Base-by-base conservation (phyloP, 345 rosid genomes). In the Combretum micranthum region DNA sequence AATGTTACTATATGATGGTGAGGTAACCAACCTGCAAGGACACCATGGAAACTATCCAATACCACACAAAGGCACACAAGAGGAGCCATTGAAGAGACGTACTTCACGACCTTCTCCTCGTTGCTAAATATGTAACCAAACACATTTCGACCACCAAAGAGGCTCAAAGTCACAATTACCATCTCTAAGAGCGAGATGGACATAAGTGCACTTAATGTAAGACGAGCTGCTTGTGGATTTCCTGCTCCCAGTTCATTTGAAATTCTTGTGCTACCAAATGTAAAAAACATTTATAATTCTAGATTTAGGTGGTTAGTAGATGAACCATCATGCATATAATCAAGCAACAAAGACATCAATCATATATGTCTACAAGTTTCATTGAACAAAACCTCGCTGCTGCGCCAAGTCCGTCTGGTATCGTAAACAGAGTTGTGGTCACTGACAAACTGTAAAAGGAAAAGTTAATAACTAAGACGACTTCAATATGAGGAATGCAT, bases 361-460 rank as follows among this genome's bases (percentile, higher is more conserved):
- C 20, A 20, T 50, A 21, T 39, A 7, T 21, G 42, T 53, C n/a
- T n/a, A 18, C 42, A 21, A 55, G 47, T 58, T 3, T 47, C 20
- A 32, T 5, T 39, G 37, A 58, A 63, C 68, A 47, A 4, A 53
- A 85, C 93, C 88, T 85, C 64, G 69, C 85, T 57, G 87, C 87
- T 11, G 90, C 87, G 13, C 84, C 82, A 52, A 86, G 54, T 63
- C 82, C 81, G 47, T 77, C 81, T 42, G 94, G 80, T 65, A 86
- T 81, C 21, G 78, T 50, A 62, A 64, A 83, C 65, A 83, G 72
- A 1, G 87, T 50, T 7, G 82, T 50, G 39, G 75, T 45, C 42
- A 80, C 79, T 39, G 80, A 58, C 44, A 86, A 70, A 66, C 90
- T 86, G 86, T 59, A 64, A 25, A 18, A 18, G 64, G 4, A 47